These are phyloP conservation scores for Naganishia vaughanmartiniae DNA, from an alignment of 768 basidiomycete genomes.

Conservation along the genomic window DNA sequence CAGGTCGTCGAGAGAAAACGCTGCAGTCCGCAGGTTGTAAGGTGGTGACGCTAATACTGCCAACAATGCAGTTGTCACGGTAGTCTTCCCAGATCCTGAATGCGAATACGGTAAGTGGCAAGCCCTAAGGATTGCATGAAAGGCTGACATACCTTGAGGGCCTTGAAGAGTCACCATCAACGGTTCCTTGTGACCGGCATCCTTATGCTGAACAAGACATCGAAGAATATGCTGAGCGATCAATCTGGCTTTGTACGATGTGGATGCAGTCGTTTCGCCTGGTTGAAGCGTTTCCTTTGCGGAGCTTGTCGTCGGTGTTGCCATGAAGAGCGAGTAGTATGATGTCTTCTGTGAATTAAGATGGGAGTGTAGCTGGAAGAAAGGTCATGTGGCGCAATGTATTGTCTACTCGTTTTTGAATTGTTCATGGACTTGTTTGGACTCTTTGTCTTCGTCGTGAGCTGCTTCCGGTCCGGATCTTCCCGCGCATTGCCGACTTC, in stretches of 20 bases:
- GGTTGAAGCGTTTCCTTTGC: neutral
- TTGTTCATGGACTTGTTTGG: too few relatives aligned
- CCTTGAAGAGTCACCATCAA: constrained; percentile 26
- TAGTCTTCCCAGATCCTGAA: constrained; percentile 27
- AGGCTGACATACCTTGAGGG: constrained; percentile 14
- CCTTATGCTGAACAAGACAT: constrained; percentile 3
- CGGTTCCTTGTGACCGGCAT: neutral
- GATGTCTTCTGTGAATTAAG: neutral
- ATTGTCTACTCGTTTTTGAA: too few relatives aligned
- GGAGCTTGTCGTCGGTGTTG: neutral
- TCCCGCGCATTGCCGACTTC: neutral
- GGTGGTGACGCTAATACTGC: neutral
- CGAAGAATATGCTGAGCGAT: constrained; percentile 19
- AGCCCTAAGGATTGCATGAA: neutral
- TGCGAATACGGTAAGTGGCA: too few relatives aligned
- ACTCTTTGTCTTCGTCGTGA: too few relatives aligned
- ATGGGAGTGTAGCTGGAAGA: neutral
- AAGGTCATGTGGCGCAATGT: neutral
- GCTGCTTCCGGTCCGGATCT: neutral
- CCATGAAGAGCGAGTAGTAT: neutral
- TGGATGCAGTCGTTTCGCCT: constrained; percentile 16
- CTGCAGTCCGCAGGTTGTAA: constrained; percentile 25
- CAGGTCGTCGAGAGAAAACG: constrained; percentile 36
- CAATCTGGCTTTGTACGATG: constrained; percentile 7
- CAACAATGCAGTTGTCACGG: constrained; percentile 10